These are phyloP conservation scores for Amoebophrya sp. DNA, from an alignment of 169 alveolate species.

Conservation along the genomic window DNA sequence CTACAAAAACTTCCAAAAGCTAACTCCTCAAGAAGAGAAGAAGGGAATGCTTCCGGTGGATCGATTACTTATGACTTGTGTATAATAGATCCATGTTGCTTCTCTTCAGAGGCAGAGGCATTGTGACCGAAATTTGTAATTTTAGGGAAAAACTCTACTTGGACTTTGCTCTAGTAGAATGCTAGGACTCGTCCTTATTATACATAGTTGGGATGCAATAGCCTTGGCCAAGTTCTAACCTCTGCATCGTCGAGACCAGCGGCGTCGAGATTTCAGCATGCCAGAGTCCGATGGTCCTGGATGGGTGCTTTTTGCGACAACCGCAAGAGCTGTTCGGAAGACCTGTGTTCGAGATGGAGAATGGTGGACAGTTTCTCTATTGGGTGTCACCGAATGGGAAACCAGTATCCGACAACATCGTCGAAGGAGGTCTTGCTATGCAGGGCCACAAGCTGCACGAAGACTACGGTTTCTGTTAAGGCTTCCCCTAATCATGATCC, in stretches of 20 bases:
- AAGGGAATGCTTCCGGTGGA: neutral
- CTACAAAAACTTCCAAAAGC: neutral
- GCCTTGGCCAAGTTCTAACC: too few species aligned
- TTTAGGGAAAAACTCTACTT: too few species aligned
- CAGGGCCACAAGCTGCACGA: constrained; percentile 16
- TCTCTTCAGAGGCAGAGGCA: too few species aligned
- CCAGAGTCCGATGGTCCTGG: neutral
- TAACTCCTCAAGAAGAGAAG: neutral
- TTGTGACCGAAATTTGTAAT: too few species aligned
- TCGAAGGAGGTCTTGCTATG: neutral
- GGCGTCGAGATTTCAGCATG: neutral
- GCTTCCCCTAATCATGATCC: too few species aligned
- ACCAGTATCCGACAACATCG: neutral
- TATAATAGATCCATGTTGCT: too few species aligned
- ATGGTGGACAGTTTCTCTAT: neutral
- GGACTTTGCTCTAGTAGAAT: too few species aligned
- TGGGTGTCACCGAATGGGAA: neutral
- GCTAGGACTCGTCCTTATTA: too few species aligned
- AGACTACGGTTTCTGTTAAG: neutral
- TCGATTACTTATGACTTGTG: too few species aligned
- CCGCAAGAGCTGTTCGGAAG: neutral
- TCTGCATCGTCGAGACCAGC: neutral
- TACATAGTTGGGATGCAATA: too few species aligned
- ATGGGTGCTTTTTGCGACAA: neutral
- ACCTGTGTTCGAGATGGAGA: neutral